A percentile compares a stretch with the other conserved stretches of the same genome.
phyloP scores from a whole-genome alignment of 352 stramenopile genomes.

The Saprolegnia diclina region DNA sequence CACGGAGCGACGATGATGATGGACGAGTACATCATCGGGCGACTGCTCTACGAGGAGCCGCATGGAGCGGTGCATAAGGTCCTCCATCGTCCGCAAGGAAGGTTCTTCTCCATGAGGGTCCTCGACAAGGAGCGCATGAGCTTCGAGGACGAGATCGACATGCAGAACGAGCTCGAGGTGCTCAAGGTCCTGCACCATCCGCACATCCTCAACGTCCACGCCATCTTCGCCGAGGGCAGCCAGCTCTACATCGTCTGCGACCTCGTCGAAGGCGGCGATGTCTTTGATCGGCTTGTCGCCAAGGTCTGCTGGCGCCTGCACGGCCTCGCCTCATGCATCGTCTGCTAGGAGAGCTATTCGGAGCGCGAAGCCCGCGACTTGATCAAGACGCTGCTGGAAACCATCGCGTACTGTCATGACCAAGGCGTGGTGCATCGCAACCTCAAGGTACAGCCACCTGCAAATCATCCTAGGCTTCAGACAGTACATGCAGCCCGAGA shows the following conservation, averaged over 20 bases:
- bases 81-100: neutral
- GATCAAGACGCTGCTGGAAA: constrained; percentile 67
- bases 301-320: constrained; percentile 42
- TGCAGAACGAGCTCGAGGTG: constrained; percentile 33
- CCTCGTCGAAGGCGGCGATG: constrained; percentile 80
- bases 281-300: constrained; percentile 80
- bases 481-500: neutral
- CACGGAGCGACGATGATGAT: neutral
- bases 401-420: constrained; percentile 78
- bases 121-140: constrained; percentile 46
- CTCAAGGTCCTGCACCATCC: constrained; percentile 76
- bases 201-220: constrained; percentile 85
- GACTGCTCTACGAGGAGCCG: neutral
- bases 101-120: constrained; percentile 10
- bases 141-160: constrained; percentile 2
- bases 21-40: constrained; percentile 10
- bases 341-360: constrained; percentile 29
- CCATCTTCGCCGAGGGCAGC: constrained; percentile 84
- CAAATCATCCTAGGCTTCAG: neutral
- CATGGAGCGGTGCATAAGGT: neutral
- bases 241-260: constrained; percentile 97
- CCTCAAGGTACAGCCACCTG: neutral
- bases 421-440: constrained; percentile 42
- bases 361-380: constrained; percentile 68
- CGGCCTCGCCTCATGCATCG: neutral